Conservation (phyloP, 2,329 filamentous ascomycete genomes). For the Fusarium sp. region DNA sequence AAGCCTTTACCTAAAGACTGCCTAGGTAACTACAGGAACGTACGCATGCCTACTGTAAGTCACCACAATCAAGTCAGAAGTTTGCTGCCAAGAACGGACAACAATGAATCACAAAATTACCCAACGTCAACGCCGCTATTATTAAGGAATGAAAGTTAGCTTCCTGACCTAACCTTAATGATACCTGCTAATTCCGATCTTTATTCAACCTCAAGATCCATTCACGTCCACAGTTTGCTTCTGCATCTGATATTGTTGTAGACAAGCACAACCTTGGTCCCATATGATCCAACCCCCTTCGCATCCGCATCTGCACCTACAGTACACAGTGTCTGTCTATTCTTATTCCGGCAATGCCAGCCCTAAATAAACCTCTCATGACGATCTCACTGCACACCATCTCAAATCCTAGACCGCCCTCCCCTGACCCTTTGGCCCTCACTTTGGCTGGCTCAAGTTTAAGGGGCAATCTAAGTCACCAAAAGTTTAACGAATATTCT, state of each 20-base stretch:
- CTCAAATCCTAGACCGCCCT: constrained; percentile 6
- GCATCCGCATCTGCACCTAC: too few species aligned
- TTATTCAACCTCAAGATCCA: constrained; percentile 13
- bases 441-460: neutral
- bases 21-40: too few species aligned
- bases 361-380: constrained; percentile 37
- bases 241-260: neutral
- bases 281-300: constrained; percentile 14
- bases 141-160: constrained; percentile 14
- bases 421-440: neutral
- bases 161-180: constrained; percentile 19
- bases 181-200: constrained; percentile 22
- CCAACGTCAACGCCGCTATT: constrained; percentile 11
- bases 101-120: constrained; percentile 1
- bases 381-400: constrained; percentile 30
- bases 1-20: neutral
- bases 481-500: constrained; percentile 4
- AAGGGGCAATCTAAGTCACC: constrained; percentile 14
- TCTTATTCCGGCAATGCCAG: constrained; percentile 31
- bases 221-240: neutral
- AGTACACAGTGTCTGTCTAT: constrained; percentile 15
- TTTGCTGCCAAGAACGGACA: constrained; percentile 6
- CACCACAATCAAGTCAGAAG: too few species aligned
- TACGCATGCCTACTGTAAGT: too few species aligned
- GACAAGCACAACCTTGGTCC: constrained; percentile 6